Conservation (phyloP, 83 land plant genomes). For the Larix sibirica region DNA sequence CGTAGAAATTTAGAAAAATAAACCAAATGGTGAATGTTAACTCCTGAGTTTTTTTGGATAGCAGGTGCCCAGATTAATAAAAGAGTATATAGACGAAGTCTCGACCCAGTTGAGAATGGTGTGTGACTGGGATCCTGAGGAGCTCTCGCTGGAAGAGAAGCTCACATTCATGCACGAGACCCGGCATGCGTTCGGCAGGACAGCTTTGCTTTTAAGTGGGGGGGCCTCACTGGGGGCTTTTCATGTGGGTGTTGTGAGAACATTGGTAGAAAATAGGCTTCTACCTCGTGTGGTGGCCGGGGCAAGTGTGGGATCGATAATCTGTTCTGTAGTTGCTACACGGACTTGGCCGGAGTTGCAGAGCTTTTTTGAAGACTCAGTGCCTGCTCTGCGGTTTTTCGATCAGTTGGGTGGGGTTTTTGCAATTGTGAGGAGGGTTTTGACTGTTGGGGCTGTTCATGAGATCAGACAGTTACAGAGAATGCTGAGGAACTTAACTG, state of each 20-base stretch:
- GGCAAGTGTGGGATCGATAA: conserved; percentile 94
- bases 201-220: conserved; percentile 94
- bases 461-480: conserved; percentile 87
- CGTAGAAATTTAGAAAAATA: no score
- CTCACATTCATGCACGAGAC: conserved; percentile 97
- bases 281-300: conserved; percentile 95
- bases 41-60: no score
- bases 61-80: conserved; percentile 71
- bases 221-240: conserved; percentile 99
- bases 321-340: conserved; percentile 86
- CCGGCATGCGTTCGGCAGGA: conserved; percentile 97
- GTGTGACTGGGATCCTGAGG: conserved; percentile 90
- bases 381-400: conserved; percentile 87
- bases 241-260: conserved; percentile 95
- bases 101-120: conserved; percentile 90
- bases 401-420: conserved; percentile 95
- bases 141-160: conserved; percentile 82
- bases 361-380: conserved; percentile 89
- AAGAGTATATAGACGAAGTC: conserved; percentile 98
- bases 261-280: conserved; percentile 91
- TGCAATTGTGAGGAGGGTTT: conserved; percentile 72
- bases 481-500: conserved; percentile 76
- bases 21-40: no score
- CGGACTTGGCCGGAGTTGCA: conserved; percentile 98
- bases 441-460: conserved; percentile 90